Percentiles rank a stretch among this genome's conserved stretches.
phyloP scores from a whole-genome alignment of 2,329 filamentous ascomycete species.

The Apiospora hydei region DNA sequence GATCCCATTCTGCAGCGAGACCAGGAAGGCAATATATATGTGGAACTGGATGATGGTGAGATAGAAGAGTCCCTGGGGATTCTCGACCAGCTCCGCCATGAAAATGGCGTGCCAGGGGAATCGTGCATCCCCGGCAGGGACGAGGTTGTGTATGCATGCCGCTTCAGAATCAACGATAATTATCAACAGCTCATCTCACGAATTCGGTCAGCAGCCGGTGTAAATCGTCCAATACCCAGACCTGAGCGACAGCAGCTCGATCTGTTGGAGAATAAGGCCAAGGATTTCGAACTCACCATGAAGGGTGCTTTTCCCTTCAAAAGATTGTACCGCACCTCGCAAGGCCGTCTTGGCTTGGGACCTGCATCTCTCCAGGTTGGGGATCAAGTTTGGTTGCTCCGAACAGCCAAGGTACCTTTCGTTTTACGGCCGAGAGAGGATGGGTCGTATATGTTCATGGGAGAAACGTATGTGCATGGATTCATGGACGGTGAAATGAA shows the following conservation, averaged over 20 bases:
- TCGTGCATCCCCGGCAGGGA: neutral
- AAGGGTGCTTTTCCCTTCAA: neutral
- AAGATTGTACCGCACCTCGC: neutral
- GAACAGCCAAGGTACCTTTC: neutral
- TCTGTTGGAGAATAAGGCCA: neutral
- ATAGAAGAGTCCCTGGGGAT: neutral
- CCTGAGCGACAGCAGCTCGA: neutral
- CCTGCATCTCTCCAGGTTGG: neutral
- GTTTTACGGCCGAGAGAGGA: conserved; percentile 3
- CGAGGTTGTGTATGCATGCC: neutral
- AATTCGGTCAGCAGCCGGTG: too few relatives aligned
- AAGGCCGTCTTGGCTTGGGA: neutral
- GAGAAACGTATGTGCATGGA: neutral
- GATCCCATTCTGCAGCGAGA: neutral
- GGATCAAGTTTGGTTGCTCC: neutral
- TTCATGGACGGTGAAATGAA: neutral
- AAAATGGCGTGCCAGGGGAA: neutral
- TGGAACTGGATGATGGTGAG: neutral
- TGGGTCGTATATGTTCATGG: neutral
- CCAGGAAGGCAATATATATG: neutral
- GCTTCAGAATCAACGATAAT: neutral
- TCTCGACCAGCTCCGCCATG: neutral
- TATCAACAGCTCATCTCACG: neutral
- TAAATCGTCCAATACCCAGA: too few relatives aligned
- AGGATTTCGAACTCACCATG: neutral